Base-by-base conservation (phyloP, 2,329 filamentous ascomycete species). In the Pseudocercospora fuligena region DNA sequence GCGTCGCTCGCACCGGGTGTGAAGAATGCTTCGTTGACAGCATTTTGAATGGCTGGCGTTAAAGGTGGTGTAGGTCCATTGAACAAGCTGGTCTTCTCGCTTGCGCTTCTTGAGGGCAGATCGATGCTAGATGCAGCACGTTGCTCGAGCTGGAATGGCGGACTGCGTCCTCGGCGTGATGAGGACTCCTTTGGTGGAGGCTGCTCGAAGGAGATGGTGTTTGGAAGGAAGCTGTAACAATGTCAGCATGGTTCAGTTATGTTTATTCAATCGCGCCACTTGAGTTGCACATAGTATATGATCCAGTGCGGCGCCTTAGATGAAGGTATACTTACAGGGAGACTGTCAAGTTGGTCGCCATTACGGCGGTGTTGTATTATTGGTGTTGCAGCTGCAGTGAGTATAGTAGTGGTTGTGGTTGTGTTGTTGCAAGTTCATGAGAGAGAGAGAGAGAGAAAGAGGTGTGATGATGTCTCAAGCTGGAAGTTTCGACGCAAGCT, bases 151-250 rank as follows among this genome's bases (percentile, higher is more conserved):
- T 69, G 60, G 56, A 71, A 68, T 2, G 70, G 66, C 16, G 66
- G 64, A 47, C 59, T 68, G 74, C 43, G 75, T 19, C 31, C 31
- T 70, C 46, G 71, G 73, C 31, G 63, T 66, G 62, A 66, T 65
- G 74, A 23, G 68, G 70, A 33, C 71, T 75, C 64, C 31, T 70
- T 65, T 21, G 69, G 60, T 40, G 65, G 66, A 87, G 64, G 92
- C 73, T 90, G 89, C 62, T 82, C 77, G 79, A 98, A 98, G 79
- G 97, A 90, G 75, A 97, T 85, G 47, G 94, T 98, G 79, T 97
- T 94, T 36, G 94, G 94, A 40, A 97, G 87, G 78, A 97, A 97
- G 65, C 94, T 97, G 77, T 1, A 14, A 5, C 23, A 12, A 19
- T 16, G 61, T 63, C 19, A 57, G 33, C 9, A 49, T 25, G 23